phyloP scores from a whole-genome alignment of 495 filamentous ascomycete genomes.

The Aspergillus ostianus region DNA sequence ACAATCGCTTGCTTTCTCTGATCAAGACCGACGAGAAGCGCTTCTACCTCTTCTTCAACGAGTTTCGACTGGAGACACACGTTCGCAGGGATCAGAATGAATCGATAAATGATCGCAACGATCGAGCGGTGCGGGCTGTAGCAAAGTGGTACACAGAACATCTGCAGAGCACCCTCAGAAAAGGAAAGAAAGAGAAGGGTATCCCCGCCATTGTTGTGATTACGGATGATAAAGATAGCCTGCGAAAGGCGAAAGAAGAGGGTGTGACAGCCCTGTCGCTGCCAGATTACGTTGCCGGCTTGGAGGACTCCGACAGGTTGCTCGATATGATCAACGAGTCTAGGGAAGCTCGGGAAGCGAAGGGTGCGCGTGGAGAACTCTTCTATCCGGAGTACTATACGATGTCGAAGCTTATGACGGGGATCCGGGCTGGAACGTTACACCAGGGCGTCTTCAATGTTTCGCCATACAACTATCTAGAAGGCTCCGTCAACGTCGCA shows the following conservation, averaged over 20 bases:
- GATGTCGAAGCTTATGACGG: conserved; percentile 93
- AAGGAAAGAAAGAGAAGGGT: conserved; percentile 54
- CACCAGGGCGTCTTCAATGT: conserved; percentile 96
- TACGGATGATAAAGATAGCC: conserved; percentile 85
- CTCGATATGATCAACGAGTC: conserved; percentile 93
- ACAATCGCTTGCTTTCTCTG: conserved; percentile 85
- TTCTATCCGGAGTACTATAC: conserved; percentile 84
- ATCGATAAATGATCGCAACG: conserved; percentile 94
- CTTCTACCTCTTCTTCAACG: conserved; percentile 99
- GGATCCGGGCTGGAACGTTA: conserved; percentile 76
- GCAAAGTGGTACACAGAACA: conserved; percentile 89
- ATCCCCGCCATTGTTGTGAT: conserved; percentile 85
- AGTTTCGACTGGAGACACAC: conserved; percentile 91
- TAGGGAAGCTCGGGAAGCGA: conserved; percentile 61
- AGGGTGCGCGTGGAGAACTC: conserved; percentile 62
- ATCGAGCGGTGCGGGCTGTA: conserved; percentile 82
- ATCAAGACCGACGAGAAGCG: conserved; percentile 94
- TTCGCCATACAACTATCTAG: conserved; percentile 95
- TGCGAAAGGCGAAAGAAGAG: conserved; percentile 77
- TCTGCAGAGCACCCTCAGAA: conserved; percentile 54
- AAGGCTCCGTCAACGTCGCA: conserved; percentile 84
- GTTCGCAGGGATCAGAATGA: conserved; percentile 72
- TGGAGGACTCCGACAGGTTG: conserved; percentile 79
- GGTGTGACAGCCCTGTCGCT: conserved; percentile 65
- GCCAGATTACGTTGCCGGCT: conserved; percentile 73